Evolutionary conservation across 2,329 filamentous ascomycete genomes (phyloP).

Genomic region (Neofusicoccum laricinum): DNA sequence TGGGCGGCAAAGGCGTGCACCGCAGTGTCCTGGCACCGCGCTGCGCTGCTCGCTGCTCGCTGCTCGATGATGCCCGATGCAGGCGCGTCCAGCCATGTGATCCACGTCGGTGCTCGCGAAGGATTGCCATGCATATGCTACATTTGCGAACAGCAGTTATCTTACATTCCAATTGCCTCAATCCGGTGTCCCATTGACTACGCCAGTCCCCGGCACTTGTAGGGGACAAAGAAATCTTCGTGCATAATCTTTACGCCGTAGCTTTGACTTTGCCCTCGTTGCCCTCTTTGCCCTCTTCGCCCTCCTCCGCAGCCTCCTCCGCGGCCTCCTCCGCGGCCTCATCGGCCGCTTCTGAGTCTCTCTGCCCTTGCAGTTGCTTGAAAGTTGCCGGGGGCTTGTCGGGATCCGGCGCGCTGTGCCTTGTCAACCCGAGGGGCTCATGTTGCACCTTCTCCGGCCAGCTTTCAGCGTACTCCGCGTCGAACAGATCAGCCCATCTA

Average conservation of each 20-base stretch:
- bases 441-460: slow-evolving; percentile 23
- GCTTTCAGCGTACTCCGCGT: slow-evolving; percentile 26
- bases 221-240: no score
- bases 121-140: background rate
- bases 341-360: background rate
- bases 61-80: no score
- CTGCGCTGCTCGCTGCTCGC: no score
- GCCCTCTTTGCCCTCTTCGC: background rate
- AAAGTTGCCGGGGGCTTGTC: background rate
- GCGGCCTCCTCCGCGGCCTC: background rate
- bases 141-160: background rate
- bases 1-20: no score
- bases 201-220: no score
- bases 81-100: background rate
- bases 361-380: background rate
- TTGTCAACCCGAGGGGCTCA: slow-evolving; percentile 15
- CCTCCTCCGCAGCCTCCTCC: background rate
- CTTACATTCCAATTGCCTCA: background rate
- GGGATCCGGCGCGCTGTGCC: background rate
- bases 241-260: background rate
- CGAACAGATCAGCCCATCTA: slow-evolving; percentile 33
- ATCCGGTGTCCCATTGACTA: background rate
- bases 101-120: background rate
- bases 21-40: no score
- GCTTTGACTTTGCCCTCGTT: background rate